Evolutionary conservation across 2,329 filamentous ascomycete species (phyloP).

Genomic region (Pseudocercospora vitis): DNA sequence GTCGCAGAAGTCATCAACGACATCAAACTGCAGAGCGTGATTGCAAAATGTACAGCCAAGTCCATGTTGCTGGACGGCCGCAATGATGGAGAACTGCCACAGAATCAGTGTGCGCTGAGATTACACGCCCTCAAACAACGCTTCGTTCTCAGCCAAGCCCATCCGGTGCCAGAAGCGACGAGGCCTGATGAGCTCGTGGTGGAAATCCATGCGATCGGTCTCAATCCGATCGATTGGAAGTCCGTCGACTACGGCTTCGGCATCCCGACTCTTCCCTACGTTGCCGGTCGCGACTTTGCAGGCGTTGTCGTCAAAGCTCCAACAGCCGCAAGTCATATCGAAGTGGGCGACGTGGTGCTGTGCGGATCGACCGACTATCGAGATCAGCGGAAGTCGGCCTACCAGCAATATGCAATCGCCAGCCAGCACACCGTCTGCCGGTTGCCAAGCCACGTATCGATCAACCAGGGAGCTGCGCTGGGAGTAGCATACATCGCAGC

Average conservation of each 20-base stretch:
- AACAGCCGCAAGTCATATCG: constrained; percentile 45
- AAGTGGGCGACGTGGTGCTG: constrained; percentile 20
- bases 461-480: constrained; percentile 41
- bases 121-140: constrained; percentile 18
- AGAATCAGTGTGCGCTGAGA: constrained; percentile 19
- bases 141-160: constrained; percentile 13
- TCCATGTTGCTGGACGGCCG: constrained; percentile 6
- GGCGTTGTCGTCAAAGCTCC: constrained; percentile 34
- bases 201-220: constrained; percentile 38
- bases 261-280: constrained; percentile 42
- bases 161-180: constrained; percentile 14
- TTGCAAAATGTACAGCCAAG: constrained; percentile 17
- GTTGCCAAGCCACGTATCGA: constrained; percentile 39
- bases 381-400: constrained; percentile 45
- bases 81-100: constrained; percentile 6
- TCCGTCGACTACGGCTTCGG: constrained; percentile 48
- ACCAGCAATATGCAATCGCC: constrained; percentile 46
- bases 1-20: constrained; percentile 20
- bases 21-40: constrained; percentile 16
- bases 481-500: constrained; percentile 47
- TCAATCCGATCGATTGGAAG: constrained; percentile 47
- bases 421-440: constrained; percentile 45
- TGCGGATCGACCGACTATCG: constrained; percentile 47
- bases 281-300: constrained; percentile 27
- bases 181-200: constrained; percentile 41